These are phyloP conservation scores for Sugiyamaella sp. DNA, from an alignment of 1,139 yeast species.

Conservation along the genomic window DNA sequence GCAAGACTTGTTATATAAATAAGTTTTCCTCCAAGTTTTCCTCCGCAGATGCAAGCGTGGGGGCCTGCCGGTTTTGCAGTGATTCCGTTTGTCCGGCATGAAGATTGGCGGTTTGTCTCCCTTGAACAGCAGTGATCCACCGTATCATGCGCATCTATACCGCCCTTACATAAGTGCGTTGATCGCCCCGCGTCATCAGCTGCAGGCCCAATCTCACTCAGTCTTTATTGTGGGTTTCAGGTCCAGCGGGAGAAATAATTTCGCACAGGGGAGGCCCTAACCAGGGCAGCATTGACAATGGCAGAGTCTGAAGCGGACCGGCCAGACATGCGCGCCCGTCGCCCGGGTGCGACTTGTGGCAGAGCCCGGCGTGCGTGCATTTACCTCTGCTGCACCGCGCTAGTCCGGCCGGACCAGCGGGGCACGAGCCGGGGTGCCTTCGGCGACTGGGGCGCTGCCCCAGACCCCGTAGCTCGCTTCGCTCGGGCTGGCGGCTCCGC, in stretches of 20 bases:
- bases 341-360: too few species aligned
- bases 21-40: neutral
- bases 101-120: neutral
- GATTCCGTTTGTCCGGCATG: conserved; percentile 19
- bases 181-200: neutral
- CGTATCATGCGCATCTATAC: neutral
- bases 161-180: neutral
- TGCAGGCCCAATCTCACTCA: neutral
- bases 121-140: neutral
- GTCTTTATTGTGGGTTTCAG: too few species aligned
- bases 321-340: too few species aligned
- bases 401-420: too few species aligned
- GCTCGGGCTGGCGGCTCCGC: too few species aligned
- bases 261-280: too few species aligned
- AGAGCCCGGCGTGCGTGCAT: too few species aligned
- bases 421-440: neutral
- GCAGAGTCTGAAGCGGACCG: too few species aligned
- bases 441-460: neutral
- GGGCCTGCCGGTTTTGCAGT: neutral
- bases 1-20: neutral
- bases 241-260: too few species aligned
- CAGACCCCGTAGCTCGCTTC: neutral
- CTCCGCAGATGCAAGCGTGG: neutral
- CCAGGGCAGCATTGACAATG: too few species aligned
- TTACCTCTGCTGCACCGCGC: too few species aligned